Evolutionary conservation across 2,329 filamentous ascomycete genomes (phyloP).

Genomic region (Apiospora hydei): DNA sequence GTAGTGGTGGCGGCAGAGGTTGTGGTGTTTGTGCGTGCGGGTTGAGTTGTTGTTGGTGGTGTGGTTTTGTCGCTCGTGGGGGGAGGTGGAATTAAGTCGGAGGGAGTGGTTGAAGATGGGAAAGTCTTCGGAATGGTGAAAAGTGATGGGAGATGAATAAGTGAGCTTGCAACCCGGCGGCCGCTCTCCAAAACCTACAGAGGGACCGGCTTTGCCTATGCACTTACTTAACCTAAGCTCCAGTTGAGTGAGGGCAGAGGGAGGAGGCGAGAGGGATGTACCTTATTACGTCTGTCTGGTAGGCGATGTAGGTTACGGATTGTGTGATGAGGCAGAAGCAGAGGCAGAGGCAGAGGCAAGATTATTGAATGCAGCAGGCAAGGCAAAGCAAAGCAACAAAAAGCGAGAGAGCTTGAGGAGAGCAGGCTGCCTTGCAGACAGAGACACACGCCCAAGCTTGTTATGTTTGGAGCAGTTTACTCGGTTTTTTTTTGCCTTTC

Average conservation of each 20-base stretch:
- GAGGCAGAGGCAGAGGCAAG: neutral
- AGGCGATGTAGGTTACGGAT: neutral
- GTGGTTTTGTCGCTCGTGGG: conserved; percentile 6
- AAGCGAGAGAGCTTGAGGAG: neutral
- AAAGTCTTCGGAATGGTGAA: conserved; percentile 19
- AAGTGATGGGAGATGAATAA: conserved; percentile 12
- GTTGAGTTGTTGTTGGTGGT: neutral
- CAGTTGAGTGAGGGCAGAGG: neutral
- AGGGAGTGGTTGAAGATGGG: conserved; percentile 9
- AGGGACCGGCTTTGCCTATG: neutral
- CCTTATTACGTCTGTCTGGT: neutral
- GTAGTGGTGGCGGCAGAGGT: neutral
- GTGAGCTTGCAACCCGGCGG: neutral
- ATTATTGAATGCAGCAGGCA: neutral
- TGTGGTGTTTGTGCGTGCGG: neutral
- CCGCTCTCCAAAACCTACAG: conserved; percentile 1
- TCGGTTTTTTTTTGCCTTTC: conserved; percentile 15
- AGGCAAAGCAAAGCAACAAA: neutral
- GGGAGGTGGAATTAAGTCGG: conserved; percentile 17
- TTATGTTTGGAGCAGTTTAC: conserved; percentile 15
- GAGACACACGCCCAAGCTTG: neutral
- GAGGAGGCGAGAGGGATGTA: neutral
- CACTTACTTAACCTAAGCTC: conserved; percentile 4
- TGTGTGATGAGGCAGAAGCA: neutral
- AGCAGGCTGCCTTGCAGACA: conserved; percentile 11